Evolutionary conservation across 495 filamentous ascomycete species (phyloP).

Genomic region (Xylaria bambusicola): DNA sequence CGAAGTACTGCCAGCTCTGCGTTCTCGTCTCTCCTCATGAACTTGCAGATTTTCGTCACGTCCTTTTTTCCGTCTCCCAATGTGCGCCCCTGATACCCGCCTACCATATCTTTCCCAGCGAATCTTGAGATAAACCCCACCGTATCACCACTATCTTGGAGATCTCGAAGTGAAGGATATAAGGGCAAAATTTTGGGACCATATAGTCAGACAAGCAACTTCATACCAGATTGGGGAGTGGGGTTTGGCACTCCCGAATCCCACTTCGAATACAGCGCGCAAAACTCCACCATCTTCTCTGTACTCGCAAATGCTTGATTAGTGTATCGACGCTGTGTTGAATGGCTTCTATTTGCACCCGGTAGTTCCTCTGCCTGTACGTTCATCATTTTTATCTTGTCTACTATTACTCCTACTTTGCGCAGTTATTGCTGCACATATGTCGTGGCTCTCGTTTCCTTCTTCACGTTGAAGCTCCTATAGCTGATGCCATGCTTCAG

Average conservation of each 20-base stretch:
- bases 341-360: constrained; percentile 10
- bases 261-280: background rate
- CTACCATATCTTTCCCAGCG: constrained; percentile 5
- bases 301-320: constrained; percentile 9
- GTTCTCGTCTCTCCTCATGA: background rate
- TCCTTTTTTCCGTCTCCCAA: constrained; percentile 10
- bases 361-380: constrained; percentile 7
- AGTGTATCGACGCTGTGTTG: constrained; percentile 4
- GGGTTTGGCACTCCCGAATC: background rate
- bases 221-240: background rate
- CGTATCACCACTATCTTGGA: background rate
- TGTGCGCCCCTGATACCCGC: constrained; percentile 7
- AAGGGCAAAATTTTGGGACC: background rate
- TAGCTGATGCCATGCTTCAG: too few relatives aligned
- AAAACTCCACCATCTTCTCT: background rate
- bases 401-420: background rate
- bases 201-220: background rate
- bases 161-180: background rate
- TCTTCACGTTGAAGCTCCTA: too few relatives aligned
- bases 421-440: background rate
- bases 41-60: background rate
- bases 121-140: constrained; percentile 13
- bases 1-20: too few relatives aligned
- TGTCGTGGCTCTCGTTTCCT: too few relatives aligned
- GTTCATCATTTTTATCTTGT: constrained; percentile 2